Conservation (phyloP, 495 filamentous ascomycete genomes). For the Venustampulla echinocandica region DNA sequence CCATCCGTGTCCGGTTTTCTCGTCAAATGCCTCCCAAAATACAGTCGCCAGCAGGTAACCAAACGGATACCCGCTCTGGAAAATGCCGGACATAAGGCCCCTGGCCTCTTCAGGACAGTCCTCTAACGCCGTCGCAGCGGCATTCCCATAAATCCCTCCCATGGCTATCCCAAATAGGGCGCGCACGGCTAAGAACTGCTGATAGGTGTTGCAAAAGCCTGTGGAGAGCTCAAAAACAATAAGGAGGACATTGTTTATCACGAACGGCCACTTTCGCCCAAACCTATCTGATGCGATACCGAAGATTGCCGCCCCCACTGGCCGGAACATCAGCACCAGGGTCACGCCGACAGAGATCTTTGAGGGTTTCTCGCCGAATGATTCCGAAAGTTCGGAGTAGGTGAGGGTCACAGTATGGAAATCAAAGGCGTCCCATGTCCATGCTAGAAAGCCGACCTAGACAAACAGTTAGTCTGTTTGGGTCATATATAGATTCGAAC, state of each 20-base stretch:
- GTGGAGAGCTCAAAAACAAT: constrained; percentile 62
- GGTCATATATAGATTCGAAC: too few species aligned
- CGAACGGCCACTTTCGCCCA: constrained; percentile 78
- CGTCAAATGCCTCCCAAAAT: too few species aligned
- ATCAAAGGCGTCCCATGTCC: constrained; percentile 62
- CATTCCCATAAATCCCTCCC: constrained; percentile 75
- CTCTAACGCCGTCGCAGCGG: constrained; percentile 74
- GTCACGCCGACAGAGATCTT: constrained; percentile 66
- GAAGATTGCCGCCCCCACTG: constrained; percentile 61
- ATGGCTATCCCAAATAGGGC: constrained; percentile 72
- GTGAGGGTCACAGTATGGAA: constrained; percentile 71
- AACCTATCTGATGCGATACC: constrained; percentile 65
- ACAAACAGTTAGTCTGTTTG: too few species aligned
- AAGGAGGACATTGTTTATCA: constrained; percentile 59
- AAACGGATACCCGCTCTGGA: constrained; percentile 70
- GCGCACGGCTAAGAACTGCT: constrained; percentile 60
- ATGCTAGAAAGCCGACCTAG: neutral
- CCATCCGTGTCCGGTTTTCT: too few species aligned
- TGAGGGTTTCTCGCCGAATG: constrained; percentile 57
- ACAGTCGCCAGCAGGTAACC: constrained; percentile 71
- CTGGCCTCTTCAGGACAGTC: constrained; percentile 46
- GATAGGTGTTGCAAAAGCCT: constrained; percentile 58
- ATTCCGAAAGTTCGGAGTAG: constrained; percentile 55
- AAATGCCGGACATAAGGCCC: constrained; percentile 63
- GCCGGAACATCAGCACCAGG: constrained; percentile 60